Conservation (phyloP, 306 rosid species). For the Trifolium fragiferum region DNA sequence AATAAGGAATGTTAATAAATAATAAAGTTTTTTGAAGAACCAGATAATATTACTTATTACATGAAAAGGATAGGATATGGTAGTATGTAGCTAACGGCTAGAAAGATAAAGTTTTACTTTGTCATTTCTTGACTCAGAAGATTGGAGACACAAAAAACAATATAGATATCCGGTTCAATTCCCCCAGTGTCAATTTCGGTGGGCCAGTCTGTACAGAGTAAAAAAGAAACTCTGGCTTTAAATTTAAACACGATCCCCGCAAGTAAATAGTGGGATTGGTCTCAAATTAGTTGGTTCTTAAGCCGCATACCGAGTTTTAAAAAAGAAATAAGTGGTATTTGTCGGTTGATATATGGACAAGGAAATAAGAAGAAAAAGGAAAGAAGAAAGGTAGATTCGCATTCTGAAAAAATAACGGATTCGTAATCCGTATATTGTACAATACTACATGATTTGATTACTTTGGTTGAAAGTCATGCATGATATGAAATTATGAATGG, state of each 20-base stretch:
- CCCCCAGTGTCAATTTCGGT: too few species aligned
- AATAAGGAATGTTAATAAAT: conserved; percentile 26
- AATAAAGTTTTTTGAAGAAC: conserved; percentile 27
- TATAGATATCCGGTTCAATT: too few species aligned
- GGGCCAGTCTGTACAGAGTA: too few species aligned
- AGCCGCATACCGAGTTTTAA: too few species aligned
- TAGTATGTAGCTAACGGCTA: conserved; percentile 26
- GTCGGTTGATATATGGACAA: too few species aligned
- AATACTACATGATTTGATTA: conserved; percentile 13
- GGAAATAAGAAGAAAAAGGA: background rate
- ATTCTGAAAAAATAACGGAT: conserved; percentile 45
- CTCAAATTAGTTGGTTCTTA: too few species aligned
- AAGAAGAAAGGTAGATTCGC: background rate
- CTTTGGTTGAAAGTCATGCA: conserved; percentile 52
- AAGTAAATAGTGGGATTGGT: too few species aligned
- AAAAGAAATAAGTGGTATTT: too few species aligned
- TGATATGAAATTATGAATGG: background rate
- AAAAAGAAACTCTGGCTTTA: too few species aligned
- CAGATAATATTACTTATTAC: conserved; percentile 34
- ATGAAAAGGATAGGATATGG: conserved; percentile 34
- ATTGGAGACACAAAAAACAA: background rate
- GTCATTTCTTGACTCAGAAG: conserved; percentile 33
- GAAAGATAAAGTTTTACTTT: conserved; percentile 30
- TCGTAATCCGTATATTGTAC: conserved; percentile 28
- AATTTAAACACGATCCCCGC: too few species aligned